Base-by-base conservation (phyloP, 495 filamentous ascomycete species). In the Astrothelium macrocarpum region DNA sequence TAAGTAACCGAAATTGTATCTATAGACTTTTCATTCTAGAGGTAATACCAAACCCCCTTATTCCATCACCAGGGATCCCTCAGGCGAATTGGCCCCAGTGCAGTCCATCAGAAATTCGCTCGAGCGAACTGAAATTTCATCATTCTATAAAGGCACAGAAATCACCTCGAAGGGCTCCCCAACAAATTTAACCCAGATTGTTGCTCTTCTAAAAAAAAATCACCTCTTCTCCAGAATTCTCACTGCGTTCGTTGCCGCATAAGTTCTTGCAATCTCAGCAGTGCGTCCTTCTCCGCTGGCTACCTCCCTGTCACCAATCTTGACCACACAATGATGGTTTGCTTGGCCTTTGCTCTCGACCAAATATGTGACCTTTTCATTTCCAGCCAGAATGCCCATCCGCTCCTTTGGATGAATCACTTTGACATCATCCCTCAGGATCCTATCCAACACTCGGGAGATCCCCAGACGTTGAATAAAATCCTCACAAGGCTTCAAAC, bases 401-500 rank as follows among this genome's bases (percentile, higher is more conserved):
- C 82, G 79, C 67, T 90, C 87, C 69, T 88, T 87, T 0, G 93
- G 93, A 74, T 95, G 89, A 62, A 82, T 65, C n/a, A 85, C 74
- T 59, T 86, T 78, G 7, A 93, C 82, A 0, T 67, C 71, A 18
- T 85, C 84, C 0, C 64, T 64, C 26, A 95, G 68, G 1, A 93
- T 72, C 16, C 87, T 76, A 0, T 79, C 71, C 68, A 95, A 69
- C 64, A 83, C 84, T n/a, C 71, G 68, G 32, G 91, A 61, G 12
- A 96, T 73, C 0, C 91, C 90, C 0, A 89, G 67, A 1, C 78
- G 70, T 64, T 88, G 84, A 0, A 88, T 66, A 42, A 96, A 81
- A 0, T 32, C 63, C 29, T 76, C 73, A 65, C 88, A 91, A 0
- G 64, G 73, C 0, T 72, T 75, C 28, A 92, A 68, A 2, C 82